These are phyloP conservation scores for Pascua sp. DNA, from an alignment of 1,284 basidiomycete species.

Conservation along the genomic window DNA sequence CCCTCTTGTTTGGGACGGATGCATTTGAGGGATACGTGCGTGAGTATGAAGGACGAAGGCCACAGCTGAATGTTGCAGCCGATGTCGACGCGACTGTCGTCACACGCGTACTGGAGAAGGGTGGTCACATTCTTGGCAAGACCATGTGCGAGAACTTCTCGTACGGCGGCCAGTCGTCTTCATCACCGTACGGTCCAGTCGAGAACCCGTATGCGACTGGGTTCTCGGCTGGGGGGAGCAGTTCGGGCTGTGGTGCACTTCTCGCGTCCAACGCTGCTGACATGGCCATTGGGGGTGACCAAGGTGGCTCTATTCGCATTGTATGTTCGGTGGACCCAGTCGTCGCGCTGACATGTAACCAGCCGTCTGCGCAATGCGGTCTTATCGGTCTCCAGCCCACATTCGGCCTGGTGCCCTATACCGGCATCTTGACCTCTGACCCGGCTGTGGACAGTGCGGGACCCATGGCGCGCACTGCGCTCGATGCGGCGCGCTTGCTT, in stretches of 20 bases:
- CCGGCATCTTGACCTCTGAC: conserved; percentile 50
- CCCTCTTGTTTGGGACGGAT: conserved; percentile 19
- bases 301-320: conserved; percentile 55
- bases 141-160: conserved; percentile 31
- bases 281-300: conserved; percentile 53
- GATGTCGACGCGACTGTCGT: conserved; percentile 47
- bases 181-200: conserved; percentile 37
- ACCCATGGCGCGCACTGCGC: conserved; percentile 49
- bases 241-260: conserved; percentile 51
- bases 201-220: conserved; percentile 51
- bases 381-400: conserved; percentile 53
- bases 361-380: conserved; percentile 51
- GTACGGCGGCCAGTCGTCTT: conserved; percentile 27
- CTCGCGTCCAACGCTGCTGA: conserved; percentile 47
- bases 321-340: neutral
- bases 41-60: conserved; percentile 1
- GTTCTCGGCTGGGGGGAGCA: conserved; percentile 51
- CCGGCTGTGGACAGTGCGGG: conserved; percentile 30
- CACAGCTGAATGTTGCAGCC: conserved; percentile 15
- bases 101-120: conserved; percentile 50
- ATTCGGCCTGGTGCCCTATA: conserved; percentile 53
- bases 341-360: neutral
- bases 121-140: conserved; percentile 48
- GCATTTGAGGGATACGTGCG: neutral
- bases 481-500: conserved; percentile 49